These are phyloP conservation scores for Lepidium didymum DNA, from an alignment of 345 rosid genomes.

Conservation along the genomic window DNA sequence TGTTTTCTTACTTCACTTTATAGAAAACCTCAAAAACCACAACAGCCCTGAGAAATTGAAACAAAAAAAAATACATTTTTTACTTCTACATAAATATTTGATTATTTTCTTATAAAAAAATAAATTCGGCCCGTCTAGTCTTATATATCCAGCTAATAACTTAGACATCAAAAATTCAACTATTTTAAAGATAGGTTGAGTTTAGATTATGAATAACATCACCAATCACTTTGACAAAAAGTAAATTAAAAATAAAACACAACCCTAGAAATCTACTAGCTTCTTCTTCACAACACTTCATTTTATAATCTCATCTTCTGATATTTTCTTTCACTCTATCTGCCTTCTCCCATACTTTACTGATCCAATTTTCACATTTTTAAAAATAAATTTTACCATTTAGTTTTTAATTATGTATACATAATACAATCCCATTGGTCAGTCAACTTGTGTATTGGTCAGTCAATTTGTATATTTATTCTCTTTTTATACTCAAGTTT, in stretches of 20 bases:
- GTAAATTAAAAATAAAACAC: not conserved
- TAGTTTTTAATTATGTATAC: not conserved
- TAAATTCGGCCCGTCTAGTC: too few relatives aligned
- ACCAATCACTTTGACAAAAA: too few relatives aligned
- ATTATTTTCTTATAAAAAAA: not conserved
- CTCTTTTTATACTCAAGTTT: not conserved
- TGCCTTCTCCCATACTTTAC: constrained; percentile 28
- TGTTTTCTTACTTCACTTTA: constrained; percentile 35
- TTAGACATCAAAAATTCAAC: too few relatives aligned
- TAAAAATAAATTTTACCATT: not conserved
- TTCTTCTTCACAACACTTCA: constrained; percentile 30
- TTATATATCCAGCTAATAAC: too few relatives aligned
- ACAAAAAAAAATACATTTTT: not conserved
- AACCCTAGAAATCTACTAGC: not conserved
- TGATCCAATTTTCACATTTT: constrained; percentile 9
- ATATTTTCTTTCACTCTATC: constrained; percentile 28
- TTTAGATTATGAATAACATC: too few relatives aligned
- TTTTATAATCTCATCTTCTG: constrained; percentile 17
- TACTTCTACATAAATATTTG: not conserved
- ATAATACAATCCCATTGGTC: not conserved
- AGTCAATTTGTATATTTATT: not conserved
- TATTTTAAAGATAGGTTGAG: too few relatives aligned
- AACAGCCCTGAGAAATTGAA: constrained; percentile 8
- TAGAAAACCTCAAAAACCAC: constrained; percentile 32
- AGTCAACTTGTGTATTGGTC: not conserved